A percentile compares a stretch with the other conserved stretches of the same genome.
These are phyloP conservation scores for Glebionis coronaria DNA, from an alignment of 129 eudicot species.

Conservation along the genomic window DNA sequence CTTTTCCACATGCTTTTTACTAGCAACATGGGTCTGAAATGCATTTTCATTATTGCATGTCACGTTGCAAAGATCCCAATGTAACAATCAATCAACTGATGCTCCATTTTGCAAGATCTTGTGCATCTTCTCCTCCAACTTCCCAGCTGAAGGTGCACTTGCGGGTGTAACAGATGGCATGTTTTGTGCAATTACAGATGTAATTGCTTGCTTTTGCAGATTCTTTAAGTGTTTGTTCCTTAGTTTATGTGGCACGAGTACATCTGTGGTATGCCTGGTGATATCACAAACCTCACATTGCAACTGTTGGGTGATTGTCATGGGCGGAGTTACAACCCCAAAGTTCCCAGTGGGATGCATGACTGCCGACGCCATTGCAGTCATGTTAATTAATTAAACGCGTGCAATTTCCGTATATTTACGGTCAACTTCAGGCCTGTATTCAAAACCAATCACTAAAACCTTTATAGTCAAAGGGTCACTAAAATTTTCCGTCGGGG, in stretches of 20 bases:
- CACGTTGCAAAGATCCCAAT: constrained; percentile 38
- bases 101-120: constrained; percentile 33
- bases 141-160: constrained; percentile 9
- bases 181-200: constrained; percentile 6
- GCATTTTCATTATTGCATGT: constrained; percentile 36
- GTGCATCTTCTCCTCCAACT: constrained; percentile 35
- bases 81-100: no score
- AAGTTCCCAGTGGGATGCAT: neutral
- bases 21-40: constrained; percentile 39
- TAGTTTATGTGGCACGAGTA: constrained; percentile 32
- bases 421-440: no score
- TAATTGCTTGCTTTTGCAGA: constrained; percentile 16
- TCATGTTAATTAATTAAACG: neutral
- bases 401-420: no score
- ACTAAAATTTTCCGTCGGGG: no score
- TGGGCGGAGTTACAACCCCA: neutral
- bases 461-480: no score
- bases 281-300: constrained; percentile 44
- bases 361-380: neutral
- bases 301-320: constrained; percentile 1
- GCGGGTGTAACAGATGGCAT: constrained; percentile 13
- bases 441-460: neutral
- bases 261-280: constrained; percentile 22
- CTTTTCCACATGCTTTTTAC: constrained; percentile 46
- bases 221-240: constrained; percentile 40